Percentiles rank a stretch among this genome's conserved stretches.
Evolutionary conservation across 805 yeast genomes (phyloP).

Genomic region (Kluyveromyces wickerhamii): DNA sequence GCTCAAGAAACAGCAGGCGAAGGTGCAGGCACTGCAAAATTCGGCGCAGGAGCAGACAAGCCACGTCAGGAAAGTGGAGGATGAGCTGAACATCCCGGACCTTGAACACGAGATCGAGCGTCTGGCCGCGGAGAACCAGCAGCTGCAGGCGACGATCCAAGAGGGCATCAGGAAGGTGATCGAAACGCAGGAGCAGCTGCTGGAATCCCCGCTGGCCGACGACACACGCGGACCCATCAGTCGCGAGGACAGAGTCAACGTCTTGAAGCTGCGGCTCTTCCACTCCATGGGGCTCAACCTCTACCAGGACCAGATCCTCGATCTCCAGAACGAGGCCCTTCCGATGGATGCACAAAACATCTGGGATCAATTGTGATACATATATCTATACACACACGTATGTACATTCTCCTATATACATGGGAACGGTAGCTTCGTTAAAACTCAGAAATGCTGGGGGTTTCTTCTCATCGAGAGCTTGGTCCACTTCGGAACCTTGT

Average conservation of each 20-base stretch:
- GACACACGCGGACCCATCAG: background rate
- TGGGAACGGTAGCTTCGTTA: constrained; percentile 1
- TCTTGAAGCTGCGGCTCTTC: constrained; percentile 50
- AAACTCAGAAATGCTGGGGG: constrained; percentile 54
- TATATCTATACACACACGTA: background rate
- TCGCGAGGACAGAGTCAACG: constrained; percentile 18
- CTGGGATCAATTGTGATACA: background rate
- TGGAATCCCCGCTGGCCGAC: background rate
- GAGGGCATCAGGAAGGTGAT: constrained; percentile 2
- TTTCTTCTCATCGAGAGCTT: constrained; percentile 70
- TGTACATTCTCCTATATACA: too few species aligned
- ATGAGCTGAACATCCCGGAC: constrained; percentile 2
- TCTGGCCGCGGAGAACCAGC: constrained; percentile 5
- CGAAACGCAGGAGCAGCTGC: constrained; percentile 3
- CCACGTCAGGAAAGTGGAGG: constrained; percentile 21
- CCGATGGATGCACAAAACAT: background rate
- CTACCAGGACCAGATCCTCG: constrained; percentile 29
- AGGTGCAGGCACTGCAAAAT: constrained; percentile 11
- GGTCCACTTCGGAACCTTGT: constrained; percentile 88
- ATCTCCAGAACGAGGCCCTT: constrained; percentile 3
- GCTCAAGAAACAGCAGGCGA: constrained; percentile 13
- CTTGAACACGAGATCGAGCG: constrained; percentile 16
- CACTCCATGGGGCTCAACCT: constrained; percentile 51
- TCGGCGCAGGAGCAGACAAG: constrained; percentile 7
- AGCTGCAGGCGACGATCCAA: constrained; percentile 1